Evolutionary conservation across 2,329 filamentous ascomycete species (phyloP).

Genomic region (Arthrobotrys pseudoclavata): DNA sequence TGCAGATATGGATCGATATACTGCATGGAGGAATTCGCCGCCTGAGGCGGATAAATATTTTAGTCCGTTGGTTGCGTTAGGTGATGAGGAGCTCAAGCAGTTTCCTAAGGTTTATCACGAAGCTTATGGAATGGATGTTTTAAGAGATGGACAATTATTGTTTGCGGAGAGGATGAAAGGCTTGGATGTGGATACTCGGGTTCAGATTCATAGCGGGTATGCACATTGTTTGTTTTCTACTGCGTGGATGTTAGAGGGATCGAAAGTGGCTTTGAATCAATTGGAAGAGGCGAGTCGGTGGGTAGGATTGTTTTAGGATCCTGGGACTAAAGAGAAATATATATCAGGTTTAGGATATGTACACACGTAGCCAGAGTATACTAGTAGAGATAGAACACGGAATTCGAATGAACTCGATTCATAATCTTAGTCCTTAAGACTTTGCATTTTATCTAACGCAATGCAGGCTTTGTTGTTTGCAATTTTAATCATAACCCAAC

Average conservation of each 20-base stretch:
- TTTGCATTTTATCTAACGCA: background rate
- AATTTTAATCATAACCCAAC: background rate
- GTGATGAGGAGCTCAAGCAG: slow-evolving; percentile 32
- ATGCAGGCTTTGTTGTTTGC: background rate
- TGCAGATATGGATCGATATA: slow-evolving; percentile 10
- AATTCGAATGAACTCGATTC: background rate
- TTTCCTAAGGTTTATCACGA: slow-evolving; percentile 43
- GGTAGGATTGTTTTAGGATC: slow-evolving; percentile 36
- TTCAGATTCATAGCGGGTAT: slow-evolving; percentile 36
- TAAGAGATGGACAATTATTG: slow-evolving; percentile 51
- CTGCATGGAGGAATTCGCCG: slow-evolving; percentile 47
- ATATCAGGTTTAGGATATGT: background rate
- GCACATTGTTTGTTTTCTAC: slow-evolving; percentile 31
- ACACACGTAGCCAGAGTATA: no score
- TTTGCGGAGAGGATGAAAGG: slow-evolving; percentile 48
- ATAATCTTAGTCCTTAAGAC: background rate
- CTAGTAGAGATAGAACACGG: background rate
- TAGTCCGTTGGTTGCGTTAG: slow-evolving; percentile 49
- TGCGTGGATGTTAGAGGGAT: slow-evolving; percentile 25
- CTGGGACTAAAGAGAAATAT: background rate
- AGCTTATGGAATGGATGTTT: slow-evolving; percentile 54
- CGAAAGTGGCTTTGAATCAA: slow-evolving; percentile 12
- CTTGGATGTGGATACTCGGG: slow-evolving; percentile 26
- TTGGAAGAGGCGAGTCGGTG: slow-evolving; percentile 23
- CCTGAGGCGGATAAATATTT: slow-evolving; percentile 44